A percentile compares a stretch with the other conserved stretches of the same genome.
phyloP scores from a whole-genome alignment of 1,284 basidiomycete genomes.

The Malassezia obtusa region DNA sequence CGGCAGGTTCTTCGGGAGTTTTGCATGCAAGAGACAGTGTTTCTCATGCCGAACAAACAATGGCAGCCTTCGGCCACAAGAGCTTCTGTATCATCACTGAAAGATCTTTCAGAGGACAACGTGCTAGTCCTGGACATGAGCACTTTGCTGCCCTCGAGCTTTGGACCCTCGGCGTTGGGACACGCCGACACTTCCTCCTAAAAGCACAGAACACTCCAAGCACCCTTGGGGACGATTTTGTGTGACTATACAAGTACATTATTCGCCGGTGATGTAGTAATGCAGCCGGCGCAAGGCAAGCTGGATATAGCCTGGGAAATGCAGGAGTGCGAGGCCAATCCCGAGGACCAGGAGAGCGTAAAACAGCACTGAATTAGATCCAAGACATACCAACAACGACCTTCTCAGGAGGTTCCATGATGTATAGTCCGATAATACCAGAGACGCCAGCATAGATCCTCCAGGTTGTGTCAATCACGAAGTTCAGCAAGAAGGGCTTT shows the following conservation, averaged over 20 bases:
- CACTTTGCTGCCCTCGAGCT: conserved; percentile 71
- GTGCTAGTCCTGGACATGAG: conserved; percentile 57
- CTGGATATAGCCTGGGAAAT: conserved; percentile 7
- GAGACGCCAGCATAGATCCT: not conserved
- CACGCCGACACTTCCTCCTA: not conserved
- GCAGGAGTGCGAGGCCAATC: not conserved
- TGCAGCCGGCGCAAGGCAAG: conserved; percentile 10
- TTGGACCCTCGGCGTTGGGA: conserved; percentile 60
- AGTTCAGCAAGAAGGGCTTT: not conserved
- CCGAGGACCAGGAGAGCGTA: conserved; percentile 2
- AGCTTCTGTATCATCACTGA: not conserved
- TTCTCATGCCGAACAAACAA: conserved; percentile 55
- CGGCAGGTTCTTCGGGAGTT: conserved; percentile 85
- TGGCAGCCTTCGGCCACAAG: conserved; percentile 5
- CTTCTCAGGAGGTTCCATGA: conserved; percentile 7
- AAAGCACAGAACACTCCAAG: not conserved
- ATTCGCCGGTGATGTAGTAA: conserved; percentile 16
- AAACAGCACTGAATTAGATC: conserved; percentile 5
- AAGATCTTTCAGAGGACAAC: conserved; percentile 22
- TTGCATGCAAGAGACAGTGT: conserved; percentile 60
- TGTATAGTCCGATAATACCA: not conserved
- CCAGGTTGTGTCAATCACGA: conserved; percentile 1
- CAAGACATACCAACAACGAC: conserved; percentile 5
- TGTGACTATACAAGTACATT: not conserved
- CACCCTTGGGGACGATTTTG: too few relatives aligned